Base-by-base conservation (phyloP, 2,329 filamentous ascomycete species). In the Alternaria rosae region DNA sequence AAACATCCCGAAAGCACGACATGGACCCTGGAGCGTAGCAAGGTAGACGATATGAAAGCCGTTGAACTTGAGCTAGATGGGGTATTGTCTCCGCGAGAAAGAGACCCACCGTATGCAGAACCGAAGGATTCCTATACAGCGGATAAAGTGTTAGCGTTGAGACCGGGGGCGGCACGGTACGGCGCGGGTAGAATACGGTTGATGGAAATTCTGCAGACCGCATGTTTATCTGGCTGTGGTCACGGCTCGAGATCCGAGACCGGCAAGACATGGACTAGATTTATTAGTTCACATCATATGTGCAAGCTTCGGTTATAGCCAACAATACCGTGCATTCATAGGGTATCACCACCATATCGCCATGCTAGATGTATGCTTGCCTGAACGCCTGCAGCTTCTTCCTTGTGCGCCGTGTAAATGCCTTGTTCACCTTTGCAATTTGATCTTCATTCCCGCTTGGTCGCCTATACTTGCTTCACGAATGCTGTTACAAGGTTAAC, bases 401-500 rank as follows among this genome's bases (percentile, higher is more conserved):
- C 47, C 47, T 26, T 9, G 21, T 32, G 35, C 56, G 60, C 59
- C 59, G 35, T 58, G 50, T 41, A 35, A 59, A 59, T 55, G 57
- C 47, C 26, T 52, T 38, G 21, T 25, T n/a, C 20, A 13, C 35
- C 25, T 28, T 1, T 30, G 15, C 25, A 21, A 10, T 13, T 38
- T 28, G 17, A 12, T 21, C 20, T 1, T 21, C 15, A 1, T 23
- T n/a, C 15, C 21, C 9, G 32, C 21, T 8, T 13, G 25, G 17
- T 20, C 21, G 13, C 50, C 58, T 65, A 72, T 23, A 70, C 64
- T 32, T 57, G 26, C 41, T 65, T 47, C 23, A 64, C 59, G 26
- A 65, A 67, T 32, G 64, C 61, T 69, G 50, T 5, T 13, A 10
- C 7, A n/a, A 11, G 2, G 28, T 59, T 43, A 55, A 13, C 3